phyloP scores from a whole-genome alignment of 2,329 filamentous ascomycete genomes.

The Fusarium sp. region DNA sequence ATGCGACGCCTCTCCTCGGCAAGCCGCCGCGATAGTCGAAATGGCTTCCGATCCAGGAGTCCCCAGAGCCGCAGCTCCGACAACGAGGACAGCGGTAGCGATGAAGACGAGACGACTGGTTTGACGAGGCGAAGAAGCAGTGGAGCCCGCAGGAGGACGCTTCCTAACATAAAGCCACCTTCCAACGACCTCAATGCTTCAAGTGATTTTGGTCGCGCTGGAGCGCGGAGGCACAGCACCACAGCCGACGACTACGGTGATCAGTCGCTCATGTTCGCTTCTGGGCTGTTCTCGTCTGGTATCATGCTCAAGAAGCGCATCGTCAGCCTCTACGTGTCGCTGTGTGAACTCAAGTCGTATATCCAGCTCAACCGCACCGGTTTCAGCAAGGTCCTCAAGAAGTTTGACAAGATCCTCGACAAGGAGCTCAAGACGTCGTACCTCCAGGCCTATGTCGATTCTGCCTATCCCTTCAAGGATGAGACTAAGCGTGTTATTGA shows the following conservation, averaged over 20 bases:
- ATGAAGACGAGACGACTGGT: slow-evolving; percentile 70
- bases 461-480: slow-evolving; percentile 84
- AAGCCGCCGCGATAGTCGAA: slow-evolving; percentile 22
- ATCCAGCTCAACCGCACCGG: slow-evolving; percentile 96
- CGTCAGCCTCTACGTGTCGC: slow-evolving; percentile 86
- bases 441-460: slow-evolving; percentile 78
- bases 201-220: slow-evolving; percentile 67
- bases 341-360: slow-evolving; percentile 96
- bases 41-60: slow-evolving; percentile 48
- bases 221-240: slow-evolving; percentile 70
- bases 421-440: slow-evolving; percentile 82
- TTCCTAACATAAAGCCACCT: slow-evolving; percentile 51
- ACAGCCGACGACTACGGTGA: slow-evolving; percentile 84
- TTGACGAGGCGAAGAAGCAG: slow-evolving; percentile 61
- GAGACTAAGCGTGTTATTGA: slow-evolving; percentile 78
- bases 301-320: slow-evolving; percentile 95
- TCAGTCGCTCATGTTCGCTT: slow-evolving; percentile 73
- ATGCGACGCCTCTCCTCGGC: slow-evolving; percentile 49
- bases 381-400: slow-evolving; percentile 96
- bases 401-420: slow-evolving; percentile 97
- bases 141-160: slow-evolving; percentile 54
- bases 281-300: slow-evolving; percentile 72
- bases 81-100: slow-evolving; percentile 75
- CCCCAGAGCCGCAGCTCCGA: slow-evolving; percentile 59
- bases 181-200: slow-evolving; percentile 70